A percentile compares a stretch with the other conserved stretches of the same genome.
phyloP scores from a whole-genome alignment of 106 monocot genomes.

The Xerophyta viscosa region DNA sequence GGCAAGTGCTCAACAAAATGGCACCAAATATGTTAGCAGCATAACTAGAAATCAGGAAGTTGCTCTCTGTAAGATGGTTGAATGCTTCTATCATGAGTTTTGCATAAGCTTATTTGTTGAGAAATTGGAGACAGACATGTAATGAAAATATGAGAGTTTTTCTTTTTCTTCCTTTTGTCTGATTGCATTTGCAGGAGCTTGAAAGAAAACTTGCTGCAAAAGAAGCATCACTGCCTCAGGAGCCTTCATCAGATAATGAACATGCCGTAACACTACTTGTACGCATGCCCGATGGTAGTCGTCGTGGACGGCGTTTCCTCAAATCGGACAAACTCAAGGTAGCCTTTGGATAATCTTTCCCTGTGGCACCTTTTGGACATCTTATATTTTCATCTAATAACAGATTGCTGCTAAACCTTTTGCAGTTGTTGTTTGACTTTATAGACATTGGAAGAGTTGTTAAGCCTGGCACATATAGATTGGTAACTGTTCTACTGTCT shows the following conservation, averaged over 20 bases:
- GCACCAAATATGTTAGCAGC: too few species aligned
- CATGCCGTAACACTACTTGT: slow-evolving; percentile 77
- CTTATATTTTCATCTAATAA: not conserved
- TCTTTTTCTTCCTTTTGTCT: not conserved
- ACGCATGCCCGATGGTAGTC: slow-evolving; percentile 91
- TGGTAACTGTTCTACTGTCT: slow-evolving; percentile 48
- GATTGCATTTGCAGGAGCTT: slow-evolving; percentile 65
- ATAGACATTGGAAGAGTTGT: slow-evolving; percentile 69
- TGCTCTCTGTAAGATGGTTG: too few species aligned
- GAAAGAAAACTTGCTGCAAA: slow-evolving; percentile 72
- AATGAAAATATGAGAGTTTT: too few species aligned
- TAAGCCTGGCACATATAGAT: slow-evolving; percentile 84
- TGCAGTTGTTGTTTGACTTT: slow-evolving; percentile 92
- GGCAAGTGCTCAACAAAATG: too few species aligned
- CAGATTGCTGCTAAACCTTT: not conserved
- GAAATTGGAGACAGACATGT: too few species aligned
- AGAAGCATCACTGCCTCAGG: slow-evolving; percentile 64
- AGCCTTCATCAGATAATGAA: slow-evolving; percentile 67
- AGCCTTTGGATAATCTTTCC: not conserved
- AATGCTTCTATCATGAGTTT: too few species aligned
- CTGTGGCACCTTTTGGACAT: not conserved
- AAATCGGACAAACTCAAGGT: slow-evolving; percentile 96
- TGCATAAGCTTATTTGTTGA: too few species aligned
- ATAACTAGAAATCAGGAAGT: too few species aligned
- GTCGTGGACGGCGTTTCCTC: slow-evolving; percentile 75